Evolutionary conservation across 306 rosid species (phyloP).

Genomic region (Chamaecrista fasciculata): DNA sequence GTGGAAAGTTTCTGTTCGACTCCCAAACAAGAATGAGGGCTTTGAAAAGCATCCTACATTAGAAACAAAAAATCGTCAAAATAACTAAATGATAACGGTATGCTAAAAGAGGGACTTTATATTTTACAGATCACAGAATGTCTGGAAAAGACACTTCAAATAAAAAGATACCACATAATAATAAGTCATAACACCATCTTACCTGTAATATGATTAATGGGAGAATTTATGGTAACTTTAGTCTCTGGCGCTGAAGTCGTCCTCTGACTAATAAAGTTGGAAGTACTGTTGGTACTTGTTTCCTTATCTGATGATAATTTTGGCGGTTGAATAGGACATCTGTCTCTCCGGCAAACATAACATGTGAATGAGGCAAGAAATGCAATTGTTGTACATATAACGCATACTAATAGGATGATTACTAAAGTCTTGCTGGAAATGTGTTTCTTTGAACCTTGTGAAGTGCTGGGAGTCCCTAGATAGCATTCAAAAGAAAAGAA

Average conservation of each 20-base stretch:
- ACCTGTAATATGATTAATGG: conserved; percentile 56
- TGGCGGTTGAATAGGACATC: conserved; percentile 47
- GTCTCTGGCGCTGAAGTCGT: conserved; percentile 58
- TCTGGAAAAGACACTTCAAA: background rate
- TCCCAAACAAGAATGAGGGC: conserved; percentile 62
- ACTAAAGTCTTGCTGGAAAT: conserved; percentile 66
- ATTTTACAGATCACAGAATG: conserved; percentile 2
- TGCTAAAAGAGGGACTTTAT: conserved; percentile 2
- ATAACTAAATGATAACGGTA: conserved; percentile 10
- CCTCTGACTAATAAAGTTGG: conserved; percentile 67
- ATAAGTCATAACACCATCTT: conserved; percentile 15
- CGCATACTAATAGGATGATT: conserved; percentile 60
- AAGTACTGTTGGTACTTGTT: conserved; percentile 73
- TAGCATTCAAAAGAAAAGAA: conserved; percentile 25
- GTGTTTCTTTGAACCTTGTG: conserved; percentile 57
- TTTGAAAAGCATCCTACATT: conserved; percentile 72
- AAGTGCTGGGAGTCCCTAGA: conserved; percentile 58
- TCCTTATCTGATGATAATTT: conserved; percentile 64
- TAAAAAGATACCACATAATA: background rate
- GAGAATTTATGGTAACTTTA: conserved; percentile 43
- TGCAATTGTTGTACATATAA: conserved; percentile 66
- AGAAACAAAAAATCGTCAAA: conserved; percentile 4
- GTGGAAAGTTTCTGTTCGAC: conserved; percentile 45
- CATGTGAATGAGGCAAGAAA: conserved; percentile 61
- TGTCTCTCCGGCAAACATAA: conserved; percentile 59